Evolutionary conservation across 176 grass and related monocot genomes (phyloP).

Genomic region (Oryza brachyantha): DNA sequence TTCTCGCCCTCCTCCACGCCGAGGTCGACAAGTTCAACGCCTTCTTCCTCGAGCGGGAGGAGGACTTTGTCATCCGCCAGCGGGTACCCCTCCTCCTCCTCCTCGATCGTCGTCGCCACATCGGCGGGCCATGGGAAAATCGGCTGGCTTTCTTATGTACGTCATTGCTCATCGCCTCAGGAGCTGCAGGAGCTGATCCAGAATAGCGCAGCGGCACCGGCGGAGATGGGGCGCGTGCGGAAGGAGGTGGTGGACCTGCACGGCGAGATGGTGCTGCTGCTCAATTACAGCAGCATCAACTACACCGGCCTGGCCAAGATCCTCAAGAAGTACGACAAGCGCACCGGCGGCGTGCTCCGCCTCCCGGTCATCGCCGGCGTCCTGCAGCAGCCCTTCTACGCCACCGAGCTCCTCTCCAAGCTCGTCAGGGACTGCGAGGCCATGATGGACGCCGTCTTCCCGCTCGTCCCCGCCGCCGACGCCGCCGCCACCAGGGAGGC

Average conservation of each 20-base stretch:
- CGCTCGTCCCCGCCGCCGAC: neutral
- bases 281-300: constrained; percentile 87
- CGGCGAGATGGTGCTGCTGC: constrained; percentile 84
- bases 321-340: constrained; percentile 95
- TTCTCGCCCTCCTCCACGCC: constrained; percentile 64
- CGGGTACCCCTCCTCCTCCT: constrained; percentile 10
- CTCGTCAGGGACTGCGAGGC: constrained; percentile 79
- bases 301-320: constrained; percentile 84
- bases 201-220: neutral
- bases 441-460: constrained; percentile 67
- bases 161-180: no score
- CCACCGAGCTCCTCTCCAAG: constrained; percentile 66
- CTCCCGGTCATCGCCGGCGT: constrained; percentile 76
- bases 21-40: constrained; percentile 92
- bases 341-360: constrained; percentile 62
- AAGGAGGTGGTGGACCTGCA: constrained; percentile 77
- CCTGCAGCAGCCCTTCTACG: constrained; percentile 83
- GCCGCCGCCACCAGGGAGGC: neutral
- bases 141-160: no score
- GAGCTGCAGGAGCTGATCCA: constrained; percentile 69
- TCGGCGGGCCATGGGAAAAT: no score
- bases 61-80: constrained; percentile 86
- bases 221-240: constrained; percentile 36
- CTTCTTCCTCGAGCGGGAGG: constrained; percentile 93
- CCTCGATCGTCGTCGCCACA: no score